phyloP scores from a whole-genome alignment of 306 rosid genomes.

The Cicer yamashitae region DNA sequence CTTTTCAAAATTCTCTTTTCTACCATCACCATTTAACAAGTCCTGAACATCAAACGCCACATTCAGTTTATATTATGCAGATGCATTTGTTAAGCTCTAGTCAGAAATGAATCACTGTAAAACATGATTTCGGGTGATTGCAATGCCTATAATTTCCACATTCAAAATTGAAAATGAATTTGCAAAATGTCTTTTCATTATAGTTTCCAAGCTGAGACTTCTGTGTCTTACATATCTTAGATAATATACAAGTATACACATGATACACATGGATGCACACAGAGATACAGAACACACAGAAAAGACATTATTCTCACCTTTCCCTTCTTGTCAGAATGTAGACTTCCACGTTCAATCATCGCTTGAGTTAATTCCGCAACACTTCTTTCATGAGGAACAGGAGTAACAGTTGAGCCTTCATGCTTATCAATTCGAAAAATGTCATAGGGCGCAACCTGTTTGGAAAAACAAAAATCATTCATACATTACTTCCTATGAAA shows the following conservation, averaged over 20 bases:
- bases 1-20: conserved; percentile 51
- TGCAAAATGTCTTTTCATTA: neutral
- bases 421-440: conserved; percentile 68
- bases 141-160: conserved; percentile 3
- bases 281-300: neutral
- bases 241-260: conserved; percentile 21
- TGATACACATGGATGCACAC: neutral
- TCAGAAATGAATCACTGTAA: conserved; percentile 4
- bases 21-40: conserved; percentile 44
- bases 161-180: neutral
- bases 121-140: conserved; percentile 5
- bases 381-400: conserved; percentile 55
- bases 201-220: conserved; percentile 34
- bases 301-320: conserved; percentile 56
- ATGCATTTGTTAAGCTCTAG: conserved; percentile 37
- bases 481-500: conserved; percentile 10
- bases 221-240: conserved; percentile 19
- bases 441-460: conserved; percentile 84
- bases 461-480: neutral
- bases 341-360: conserved; percentile 54
- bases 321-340: conserved; percentile 52
- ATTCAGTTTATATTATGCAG: conserved; percentile 34
- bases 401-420: conserved; percentile 60
- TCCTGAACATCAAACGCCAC: conserved; percentile 55
- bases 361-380: conserved; percentile 61